Base-by-base conservation (phyloP, 2,329 filamentous ascomycete genomes). In the Fusarium cicatricum region DNA sequence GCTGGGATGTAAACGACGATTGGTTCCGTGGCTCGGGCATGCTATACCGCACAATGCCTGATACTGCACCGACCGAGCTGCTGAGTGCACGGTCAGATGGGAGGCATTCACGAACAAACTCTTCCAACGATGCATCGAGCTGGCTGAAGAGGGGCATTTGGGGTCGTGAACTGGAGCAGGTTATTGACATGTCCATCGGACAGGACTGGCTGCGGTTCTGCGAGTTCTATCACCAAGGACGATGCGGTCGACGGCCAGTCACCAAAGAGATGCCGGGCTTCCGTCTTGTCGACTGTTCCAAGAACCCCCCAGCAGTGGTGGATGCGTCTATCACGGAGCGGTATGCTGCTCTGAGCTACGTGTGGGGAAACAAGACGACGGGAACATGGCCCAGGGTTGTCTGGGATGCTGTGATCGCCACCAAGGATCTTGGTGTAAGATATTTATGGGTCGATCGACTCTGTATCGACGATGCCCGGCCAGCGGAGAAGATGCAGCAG, bases 391-490 rank as follows among this genome's bases (percentile, higher is more conserved):
- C 72, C 21, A 68, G 63, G 42, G 71, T 73, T 29, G 62, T 75
- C 1, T 62, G 55, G 51, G 72, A 75, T 28, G 70, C 73, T 10
- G 69, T 72, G 8, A 49, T 56, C 2, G 73, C 74, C 6, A 70
- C 71, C 0, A 67, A 60, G 10, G 55, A 67, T 3, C 59, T 78
- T 7, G 73, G 73, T 1, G 56, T 74, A 9, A 56, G 68, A 5
- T 74, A 77, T 46, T 65, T 78, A 3, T 78, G 76, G 76, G 69
- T 78, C 2, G 75, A 77, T 49, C 62, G 67, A 21, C 66, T 73
- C 2, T 78, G 76, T 38, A 72, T 77, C 29, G 65, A 71, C 29
- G 58, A 66, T 6, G 15, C 57, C 2, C 54, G 51, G 3, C 57
- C 63, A 0, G 58, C 69, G 2, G 67, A 72, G 36, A 69, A 70